Base-by-base conservation (phyloP, 176 grass and related monocot species). In the Triticum dicoccoides region DNA sequence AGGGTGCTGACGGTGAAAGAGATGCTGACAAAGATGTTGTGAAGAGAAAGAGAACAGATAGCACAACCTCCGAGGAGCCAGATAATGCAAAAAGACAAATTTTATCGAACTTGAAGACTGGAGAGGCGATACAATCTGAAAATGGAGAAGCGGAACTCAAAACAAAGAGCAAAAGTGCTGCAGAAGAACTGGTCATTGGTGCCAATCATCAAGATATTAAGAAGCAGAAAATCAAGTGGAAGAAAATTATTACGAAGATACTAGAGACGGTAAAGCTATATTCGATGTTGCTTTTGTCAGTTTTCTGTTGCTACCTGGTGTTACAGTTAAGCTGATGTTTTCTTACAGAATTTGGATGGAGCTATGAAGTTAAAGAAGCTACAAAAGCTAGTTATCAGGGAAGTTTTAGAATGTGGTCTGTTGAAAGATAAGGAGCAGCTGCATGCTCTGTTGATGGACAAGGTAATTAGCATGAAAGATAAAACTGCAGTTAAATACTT, bases 351-450 rank as follows among this genome's bases (percentile, higher is more conserved):
- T 44, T 37, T 86, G 2, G 94, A 93, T 88, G 84, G 89, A 81
- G 71, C 37, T 78, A 88, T 99, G 93, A 99, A 94, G 92, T 82
- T 96, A 5, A 98, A 91, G 64, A 98, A 91, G 77, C 85, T 99
- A 56, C 90, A 91, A 85, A 99, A 94, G 78, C 44, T 91, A 83
- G 83, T 96, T 34, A 25, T 85, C n/a, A 94, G 83, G 85, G 79
- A 88, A 61, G 87, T 94, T 76, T 51, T 62, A 32, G 92, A 90
- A 69, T 88, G 34, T 85, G 97, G 94, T 80, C 25, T 79, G 27
- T 73, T 78, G 11, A 78, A 90, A 89, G 92, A 96, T 74, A 90
- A 99, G 86, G 82, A 91, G 61, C 82, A 74, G 38, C 85, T 99
- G 23, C 82, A 9, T 69, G 90, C 76, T 62, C 69, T 81, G 63